Evolutionary conservation across 2,329 filamentous ascomycete genomes (phyloP).

Genomic region (Microdochium bolleyi): DNA sequence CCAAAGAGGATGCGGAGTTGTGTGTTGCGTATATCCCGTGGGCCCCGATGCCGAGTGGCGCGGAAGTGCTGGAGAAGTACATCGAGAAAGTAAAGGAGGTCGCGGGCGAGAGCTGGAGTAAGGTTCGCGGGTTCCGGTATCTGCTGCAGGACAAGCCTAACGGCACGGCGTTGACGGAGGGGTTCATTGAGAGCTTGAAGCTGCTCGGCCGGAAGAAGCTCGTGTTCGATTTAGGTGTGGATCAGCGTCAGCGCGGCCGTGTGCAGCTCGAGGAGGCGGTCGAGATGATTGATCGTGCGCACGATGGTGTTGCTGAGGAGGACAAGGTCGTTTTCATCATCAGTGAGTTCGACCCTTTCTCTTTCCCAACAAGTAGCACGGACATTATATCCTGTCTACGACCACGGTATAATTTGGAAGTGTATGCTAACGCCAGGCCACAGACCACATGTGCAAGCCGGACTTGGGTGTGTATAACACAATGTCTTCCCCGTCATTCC

Average conservation of each 20-base stretch:
- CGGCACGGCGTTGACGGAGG: constrained; percentile 54
- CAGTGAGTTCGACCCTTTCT: constrained; percentile 40
- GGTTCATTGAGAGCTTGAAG: constrained; percentile 58
- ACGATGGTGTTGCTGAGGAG: constrained; percentile 49
- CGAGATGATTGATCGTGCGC: constrained; percentile 60
- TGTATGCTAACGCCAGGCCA: too few relatives aligned
- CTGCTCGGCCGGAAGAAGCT: constrained; percentile 56
- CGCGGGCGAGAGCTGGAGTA: constrained; percentile 57
- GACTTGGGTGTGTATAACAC: constrained; percentile 59
- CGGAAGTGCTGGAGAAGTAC: constrained; percentile 54
- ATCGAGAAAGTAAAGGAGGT: constrained; percentile 50
- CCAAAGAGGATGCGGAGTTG: constrained; percentile 37
- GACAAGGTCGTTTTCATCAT: constrained; percentile 61
- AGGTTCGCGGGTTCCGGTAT: constrained; percentile 74
- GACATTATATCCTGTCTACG: too few relatives aligned
- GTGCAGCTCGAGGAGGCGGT: constrained; percentile 66
- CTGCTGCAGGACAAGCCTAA: constrained; percentile 69
- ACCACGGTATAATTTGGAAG: too few relatives aligned
- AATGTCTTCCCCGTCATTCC: constrained; percentile 46
- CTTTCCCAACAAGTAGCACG: background rate
- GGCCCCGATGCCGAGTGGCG: constrained; percentile 70
- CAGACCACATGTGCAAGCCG: constrained; percentile 88
- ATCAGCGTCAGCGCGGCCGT: constrained; percentile 68
- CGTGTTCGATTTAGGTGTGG: constrained; percentile 77
- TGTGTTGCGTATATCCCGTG: constrained; percentile 71